Evolutionary conservation across 805 yeast species (phyloP).

Genomic region (Myxozyma melibiosi): DNA sequence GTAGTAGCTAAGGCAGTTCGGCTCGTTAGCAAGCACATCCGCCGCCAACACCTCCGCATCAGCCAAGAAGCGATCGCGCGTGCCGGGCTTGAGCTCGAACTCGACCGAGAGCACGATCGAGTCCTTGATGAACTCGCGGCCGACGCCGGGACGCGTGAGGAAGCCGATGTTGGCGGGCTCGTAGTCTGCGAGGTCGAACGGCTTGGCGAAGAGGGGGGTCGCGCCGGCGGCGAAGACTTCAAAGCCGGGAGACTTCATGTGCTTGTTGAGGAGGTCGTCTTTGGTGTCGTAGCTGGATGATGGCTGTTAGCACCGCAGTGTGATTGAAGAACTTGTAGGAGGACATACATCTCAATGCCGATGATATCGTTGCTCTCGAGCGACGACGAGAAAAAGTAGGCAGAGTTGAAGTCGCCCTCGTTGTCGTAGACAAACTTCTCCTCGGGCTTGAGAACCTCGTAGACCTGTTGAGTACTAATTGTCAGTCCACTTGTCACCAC

Average conservation of each 20-base stretch:
- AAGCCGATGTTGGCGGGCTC: slow-evolving; percentile 31
- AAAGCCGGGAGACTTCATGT: slow-evolving; percentile 22
- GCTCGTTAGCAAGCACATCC: slow-evolving; percentile 22
- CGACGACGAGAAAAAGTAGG: slow-evolving; percentile 20
- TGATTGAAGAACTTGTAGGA: neutral
- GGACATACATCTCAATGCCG: slow-evolving; percentile 26
- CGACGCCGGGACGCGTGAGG: slow-evolving; percentile 22
- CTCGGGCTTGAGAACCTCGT: slow-evolving; percentile 20
- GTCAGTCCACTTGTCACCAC: too few relatives aligned
- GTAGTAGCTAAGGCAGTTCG: slow-evolving; percentile 20
- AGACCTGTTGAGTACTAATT: neutral
- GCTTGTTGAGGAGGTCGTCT: slow-evolving; percentile 17
- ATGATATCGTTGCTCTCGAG: slow-evolving; percentile 7
- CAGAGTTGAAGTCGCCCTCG: slow-evolving; percentile 14
- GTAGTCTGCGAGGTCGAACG: slow-evolving; percentile 12
- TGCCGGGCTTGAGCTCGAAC: slow-evolving; percentile 24
- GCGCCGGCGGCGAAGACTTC: slow-evolving; percentile 16
- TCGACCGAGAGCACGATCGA: slow-evolving; percentile 15
- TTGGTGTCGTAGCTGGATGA: slow-evolving; percentile 18
- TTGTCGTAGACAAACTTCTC: slow-evolving; percentile 10
- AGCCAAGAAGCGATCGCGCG: slow-evolving; percentile 79
- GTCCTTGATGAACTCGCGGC: slow-evolving; percentile 9
- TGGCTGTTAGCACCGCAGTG: neutral
- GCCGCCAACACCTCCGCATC: slow-evolving; percentile 58
- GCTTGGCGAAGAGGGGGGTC: slow-evolving; percentile 4